These are phyloP conservation scores for Fraxinus anomala DNA, from an alignment of 257 asterid species.

Conservation along the genomic window DNA sequence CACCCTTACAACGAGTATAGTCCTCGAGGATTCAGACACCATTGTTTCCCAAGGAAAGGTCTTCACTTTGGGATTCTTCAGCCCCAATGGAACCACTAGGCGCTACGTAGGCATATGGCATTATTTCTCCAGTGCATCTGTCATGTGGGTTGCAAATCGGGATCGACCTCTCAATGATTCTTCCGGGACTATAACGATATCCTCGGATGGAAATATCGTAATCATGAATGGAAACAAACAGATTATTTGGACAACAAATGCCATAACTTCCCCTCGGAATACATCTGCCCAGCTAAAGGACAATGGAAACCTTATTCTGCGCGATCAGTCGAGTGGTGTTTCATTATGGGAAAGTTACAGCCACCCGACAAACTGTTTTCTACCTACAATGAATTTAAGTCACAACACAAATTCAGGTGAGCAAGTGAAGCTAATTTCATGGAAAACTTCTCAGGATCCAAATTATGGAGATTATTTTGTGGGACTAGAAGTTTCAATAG, in stretches of 20 bases:
- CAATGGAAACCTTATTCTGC: slow-evolving; percentile 42
- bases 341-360: slow-evolving; percentile 41
- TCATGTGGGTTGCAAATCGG: slow-evolving; percentile 46
- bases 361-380: slow-evolving; percentile 30
- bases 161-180: slow-evolving; percentile 34
- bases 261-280: slow-evolving; percentile 14
- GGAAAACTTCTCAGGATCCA: slow-evolving; percentile 43
- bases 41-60: neutral
- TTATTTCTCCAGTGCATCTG: neutral
- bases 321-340: slow-evolving; percentile 20
- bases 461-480: slow-evolving; percentile 32
- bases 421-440: slow-evolving; percentile 27
- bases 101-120: neutral
- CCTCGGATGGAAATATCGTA: slow-evolving; percentile 37
- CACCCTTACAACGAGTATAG: neutral
- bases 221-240: slow-evolving; percentile 32
- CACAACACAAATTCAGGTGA: slow-evolving; percentile 1
- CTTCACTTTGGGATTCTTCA: neutral
- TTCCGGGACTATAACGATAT: slow-evolving; percentile 31
- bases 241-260: slow-evolving; percentile 37
- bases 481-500: neutral
- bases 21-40: neutral
- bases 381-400: slow-evolving; percentile 32
- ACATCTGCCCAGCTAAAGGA: slow-evolving; percentile 37
- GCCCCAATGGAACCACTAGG: neutral